Percentiles rank a stretch among this genome's conserved stretches.
These are phyloP conservation scores for Beta vulgaris DNA, from an alignment of 148 eudicot species.

Conservation along the genomic window DNA sequence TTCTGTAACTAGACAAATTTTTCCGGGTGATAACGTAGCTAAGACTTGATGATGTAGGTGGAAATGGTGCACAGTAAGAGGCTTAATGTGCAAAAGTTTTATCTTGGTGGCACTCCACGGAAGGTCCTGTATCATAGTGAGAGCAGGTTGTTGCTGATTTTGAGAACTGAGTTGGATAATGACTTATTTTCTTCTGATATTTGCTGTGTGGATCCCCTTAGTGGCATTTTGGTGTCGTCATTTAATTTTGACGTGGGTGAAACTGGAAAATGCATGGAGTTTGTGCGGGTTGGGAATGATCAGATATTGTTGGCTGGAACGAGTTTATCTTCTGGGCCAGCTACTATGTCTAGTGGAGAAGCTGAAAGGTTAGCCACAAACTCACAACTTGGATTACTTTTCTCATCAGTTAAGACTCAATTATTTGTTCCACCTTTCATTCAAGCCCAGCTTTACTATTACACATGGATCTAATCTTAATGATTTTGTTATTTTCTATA, in stretches of 20 bases:
- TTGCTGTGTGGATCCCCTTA: conserved; percentile 87
- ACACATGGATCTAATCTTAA: neutral
- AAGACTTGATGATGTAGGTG: conserved; percentile 49
- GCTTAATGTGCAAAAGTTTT: conserved; percentile 94
- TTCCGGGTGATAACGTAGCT: conserved; percentile 2
- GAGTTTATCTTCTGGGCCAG: conserved; percentile 82
- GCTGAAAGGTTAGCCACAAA: conserved; percentile 73
- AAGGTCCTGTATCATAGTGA: conserved; percentile 89
- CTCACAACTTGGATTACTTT: conserved; percentile 18
- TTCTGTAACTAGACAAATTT: neutral
- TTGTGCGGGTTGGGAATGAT: conserved; percentile 70
- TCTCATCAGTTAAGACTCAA: neutral
- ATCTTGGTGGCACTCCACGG: conserved; percentile 90
- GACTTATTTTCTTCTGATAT: conserved; percentile 80
- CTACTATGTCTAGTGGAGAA: conserved; percentile 94
- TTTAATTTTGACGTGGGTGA: conserved; percentile 79
- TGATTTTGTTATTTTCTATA: conserved; percentile 1
- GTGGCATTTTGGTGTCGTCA: conserved; percentile 78
- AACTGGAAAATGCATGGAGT: conserved; percentile 88
- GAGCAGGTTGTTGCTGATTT: conserved; percentile 74
- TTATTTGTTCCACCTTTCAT: neutral
- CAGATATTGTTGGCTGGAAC: conserved; percentile 87
- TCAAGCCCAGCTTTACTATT: neutral
- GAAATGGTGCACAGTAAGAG: conserved; percentile 89
- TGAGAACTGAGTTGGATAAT: conserved; percentile 76